Conservation (phyloP, 2,329 filamentous ascomycete genomes). For the Orbilia javanica region DNA sequence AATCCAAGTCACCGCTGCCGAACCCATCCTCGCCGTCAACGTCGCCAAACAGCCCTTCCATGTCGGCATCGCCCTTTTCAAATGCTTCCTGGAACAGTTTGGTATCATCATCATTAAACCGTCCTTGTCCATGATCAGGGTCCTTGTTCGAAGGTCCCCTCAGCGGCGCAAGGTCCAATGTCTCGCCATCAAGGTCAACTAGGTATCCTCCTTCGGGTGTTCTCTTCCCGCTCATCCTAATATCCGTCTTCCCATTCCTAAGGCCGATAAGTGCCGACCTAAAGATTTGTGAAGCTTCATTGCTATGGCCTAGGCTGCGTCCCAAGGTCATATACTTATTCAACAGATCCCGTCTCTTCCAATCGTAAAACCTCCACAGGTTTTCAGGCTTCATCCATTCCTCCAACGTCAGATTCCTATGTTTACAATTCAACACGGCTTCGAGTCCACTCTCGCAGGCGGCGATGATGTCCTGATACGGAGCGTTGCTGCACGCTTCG, state of each 20-base stretch:
- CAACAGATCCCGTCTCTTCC: conserved; percentile 34
- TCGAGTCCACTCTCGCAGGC: conserved; percentile 35
- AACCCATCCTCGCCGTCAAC: neutral
- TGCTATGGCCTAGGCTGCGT: conserved; percentile 26
- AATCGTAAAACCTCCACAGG: conserved; percentile 48
- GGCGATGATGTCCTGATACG: conserved; percentile 22
- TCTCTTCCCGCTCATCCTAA: conserved; percentile 3
- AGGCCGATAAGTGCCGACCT: conserved; percentile 29
- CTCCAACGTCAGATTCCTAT: conserved; percentile 29
- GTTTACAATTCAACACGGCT: conserved; percentile 30
- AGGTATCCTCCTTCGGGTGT: conserved; percentile 31
- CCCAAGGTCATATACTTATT: conserved; percentile 39
- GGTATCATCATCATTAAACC: neutral
- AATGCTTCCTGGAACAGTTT: conserved; percentile 17
- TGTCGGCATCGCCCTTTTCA: conserved; percentile 3
- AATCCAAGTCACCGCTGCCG: conserved; percentile 27
- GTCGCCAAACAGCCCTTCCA: conserved; percentile 1
- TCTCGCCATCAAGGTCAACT: conserved; percentile 47
- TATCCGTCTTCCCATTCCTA: neutral
- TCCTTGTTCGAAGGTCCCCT: neutral
- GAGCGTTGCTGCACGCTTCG: conserved; percentile 28
- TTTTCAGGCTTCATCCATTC: conserved; percentile 46
- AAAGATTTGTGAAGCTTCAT: conserved; percentile 17
- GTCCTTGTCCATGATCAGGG: neutral
- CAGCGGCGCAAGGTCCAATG: conserved; percentile 37